Base-by-base conservation (phyloP, 2,329 filamentous ascomycete genomes). In the Tolypocladium amazonense region DNA sequence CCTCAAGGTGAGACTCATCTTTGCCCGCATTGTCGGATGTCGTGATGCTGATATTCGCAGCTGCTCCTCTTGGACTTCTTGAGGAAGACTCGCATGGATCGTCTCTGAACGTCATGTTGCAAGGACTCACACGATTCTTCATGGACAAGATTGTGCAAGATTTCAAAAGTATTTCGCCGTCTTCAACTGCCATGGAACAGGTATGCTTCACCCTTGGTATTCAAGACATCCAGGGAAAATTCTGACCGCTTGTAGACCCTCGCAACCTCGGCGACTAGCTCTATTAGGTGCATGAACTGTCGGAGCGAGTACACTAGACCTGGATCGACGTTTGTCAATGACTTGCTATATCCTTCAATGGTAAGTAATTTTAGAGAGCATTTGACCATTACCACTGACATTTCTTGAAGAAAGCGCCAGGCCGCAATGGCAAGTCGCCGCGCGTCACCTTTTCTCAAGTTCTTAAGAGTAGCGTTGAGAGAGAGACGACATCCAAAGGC, bases 391-490 rank as follows among this genome's bases (percentile, higher is more conserved):
- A 25, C 45, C 6, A 25, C 56, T 63, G 15, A 60, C 33, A 41
- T 20, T 9, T 56, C 7, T 23, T 20, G 20, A 61, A 82, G 74
- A 83, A 84, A 71, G 62, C 76, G 5, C 72, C 76, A 8, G 69
- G 71, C 25, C 75, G 83, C 58, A 81, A 79, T 60, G 71, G 75
- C 52, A 82, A 81, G 71, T 73, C 75, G 56, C 80, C 75, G 58
- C 82, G 78, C 70, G 81, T 78, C 66, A 90, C 81, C 57, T 99
- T 99, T 71, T 96, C 92, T 0, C 89, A 94, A 68, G 86, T 97
- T 55, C 77, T 99, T n/a, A 96, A 97, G 72, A 86, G 86, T 58
- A 96, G 92, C 64, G 88, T 99, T 37, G 93, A 97, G 73, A 82
- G 91, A 58, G 91, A 97, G 71, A 89, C 89, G 14, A 90, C 90